Conservation (phyloP, 2,329 filamentous ascomycete genomes). For the Alternaria gaisen region DNA sequence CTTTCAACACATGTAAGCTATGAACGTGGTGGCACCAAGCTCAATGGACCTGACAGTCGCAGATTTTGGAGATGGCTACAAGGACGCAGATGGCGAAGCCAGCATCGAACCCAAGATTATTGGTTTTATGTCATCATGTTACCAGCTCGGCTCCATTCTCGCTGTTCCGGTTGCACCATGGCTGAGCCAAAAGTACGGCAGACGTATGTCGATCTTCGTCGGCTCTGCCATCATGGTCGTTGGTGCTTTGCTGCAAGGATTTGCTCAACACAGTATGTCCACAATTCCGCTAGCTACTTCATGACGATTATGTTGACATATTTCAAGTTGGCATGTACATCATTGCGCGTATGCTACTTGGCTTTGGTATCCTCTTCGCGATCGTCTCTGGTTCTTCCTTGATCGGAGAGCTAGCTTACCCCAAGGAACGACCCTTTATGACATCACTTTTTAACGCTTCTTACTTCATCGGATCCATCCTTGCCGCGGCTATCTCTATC, state of each 20-base stretch:
- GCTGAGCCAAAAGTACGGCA: slow-evolving; percentile 56
- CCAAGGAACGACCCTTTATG: slow-evolving; percentile 67
- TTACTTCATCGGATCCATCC: slow-evolving; percentile 64
- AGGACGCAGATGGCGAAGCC: slow-evolving; percentile 23
- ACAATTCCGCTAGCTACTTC: not conserved
- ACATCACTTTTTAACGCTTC: slow-evolving; percentile 69
- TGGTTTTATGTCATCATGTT: slow-evolving; percentile 48
- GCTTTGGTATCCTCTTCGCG: slow-evolving; percentile 68
- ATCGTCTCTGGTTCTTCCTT: slow-evolving; percentile 67
- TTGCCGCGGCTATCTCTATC: slow-evolving; percentile 59
- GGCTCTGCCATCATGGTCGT: slow-evolving; percentile 67
- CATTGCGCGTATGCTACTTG: slow-evolving; percentile 66
- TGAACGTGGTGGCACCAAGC: too few species aligned
- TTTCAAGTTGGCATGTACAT: slow-evolving; percentile 65
- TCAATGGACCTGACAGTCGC: slow-evolving; percentile 13
- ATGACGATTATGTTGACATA: slow-evolving; percentile 11
- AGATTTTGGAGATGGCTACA: slow-evolving; percentile 46
- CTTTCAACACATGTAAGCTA: slow-evolving; percentile 46
- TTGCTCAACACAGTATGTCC: slow-evolving; percentile 48
- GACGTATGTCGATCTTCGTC: slow-evolving; percentile 65
- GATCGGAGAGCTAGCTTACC: slow-evolving; percentile 68
- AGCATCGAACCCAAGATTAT: slow-evolving; percentile 39
- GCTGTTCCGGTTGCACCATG: slow-evolving; percentile 47
- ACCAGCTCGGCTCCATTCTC: slow-evolving; percentile 48
- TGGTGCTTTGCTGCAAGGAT: slow-evolving; percentile 67